Percentiles rank a stretch among this genome's conserved stretches.
These are phyloP conservation scores for Bimuria novae-zelandiae DNA, from an alignment of 2,329 filamentous ascomycete genomes.

Conservation along the genomic window DNA sequence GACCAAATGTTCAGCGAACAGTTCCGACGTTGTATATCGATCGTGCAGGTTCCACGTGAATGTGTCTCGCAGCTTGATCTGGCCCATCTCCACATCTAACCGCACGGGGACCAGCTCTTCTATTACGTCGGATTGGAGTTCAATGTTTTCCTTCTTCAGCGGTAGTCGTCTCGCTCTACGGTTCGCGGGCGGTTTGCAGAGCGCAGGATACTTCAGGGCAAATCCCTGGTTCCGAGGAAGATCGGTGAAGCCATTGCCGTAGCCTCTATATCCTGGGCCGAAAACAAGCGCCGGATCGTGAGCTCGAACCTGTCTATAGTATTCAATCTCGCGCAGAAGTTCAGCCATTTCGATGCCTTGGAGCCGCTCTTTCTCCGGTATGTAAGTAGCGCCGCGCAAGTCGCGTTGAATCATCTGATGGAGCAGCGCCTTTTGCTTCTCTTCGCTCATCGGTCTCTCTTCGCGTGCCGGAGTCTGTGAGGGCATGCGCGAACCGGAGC, in stretches of 20 bases:
- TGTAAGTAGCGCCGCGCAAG: conserved; percentile 60
- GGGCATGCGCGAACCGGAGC: conserved; percentile 61
- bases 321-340: conserved; percentile 31
- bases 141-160: conserved; percentile 74
- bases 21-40: conserved; percentile 74
- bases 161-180: conserved; percentile 74
- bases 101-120: conserved; percentile 92
- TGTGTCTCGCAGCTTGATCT: conserved; percentile 92
- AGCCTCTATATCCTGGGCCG: conserved; percentile 80
- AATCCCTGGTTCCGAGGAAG: conserved; percentile 57
- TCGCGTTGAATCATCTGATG: conserved; percentile 70
- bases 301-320: conserved; percentile 51
- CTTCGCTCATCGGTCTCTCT: conserved; percentile 42
- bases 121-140: conserved; percentile 87
- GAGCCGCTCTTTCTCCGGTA: conserved; percentile 53
- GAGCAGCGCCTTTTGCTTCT: conserved; percentile 54
- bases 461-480: conserved; percentile 45
- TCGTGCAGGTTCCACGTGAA: conserved; percentile 99
- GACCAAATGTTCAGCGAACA: conserved; percentile 87
- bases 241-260: conserved; percentile 83
- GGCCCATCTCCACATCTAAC: conserved; percentile 93
- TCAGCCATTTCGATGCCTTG: conserved; percentile 70
- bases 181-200: conserved; percentile 76
- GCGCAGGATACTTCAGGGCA: conserved; percentile 76
- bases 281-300: conserved; percentile 62